Conservation (phyloP, 1,284 basidiomycete species). For the Ustanciosporium gigantosporum region DNA sequence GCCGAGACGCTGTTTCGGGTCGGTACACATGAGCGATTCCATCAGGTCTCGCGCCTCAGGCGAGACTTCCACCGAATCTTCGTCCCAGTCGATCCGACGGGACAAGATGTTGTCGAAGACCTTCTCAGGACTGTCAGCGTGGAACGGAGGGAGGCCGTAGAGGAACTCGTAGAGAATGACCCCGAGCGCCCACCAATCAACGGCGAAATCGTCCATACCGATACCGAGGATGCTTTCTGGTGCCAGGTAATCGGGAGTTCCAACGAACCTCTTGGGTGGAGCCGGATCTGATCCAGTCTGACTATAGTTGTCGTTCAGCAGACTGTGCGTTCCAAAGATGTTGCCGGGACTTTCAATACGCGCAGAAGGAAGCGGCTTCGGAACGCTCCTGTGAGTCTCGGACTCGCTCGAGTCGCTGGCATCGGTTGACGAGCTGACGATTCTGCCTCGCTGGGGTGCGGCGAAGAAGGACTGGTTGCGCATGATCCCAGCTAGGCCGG, state of each 20-base stretch:
- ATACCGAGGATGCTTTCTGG: conserved; percentile 95
- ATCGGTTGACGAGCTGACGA: conserved; percentile 49
- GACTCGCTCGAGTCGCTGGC: conserved; percentile 49
- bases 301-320: conserved; percentile 34
- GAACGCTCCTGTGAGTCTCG: conserved; percentile 25
- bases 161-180: conserved; percentile 98
- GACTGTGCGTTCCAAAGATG: conserved; percentile 37
- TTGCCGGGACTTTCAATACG: conserved; percentile 48
- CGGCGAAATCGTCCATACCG: conserved; percentile 89
- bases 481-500: conserved; percentile 35
- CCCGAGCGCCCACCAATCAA: conserved; percentile 99
- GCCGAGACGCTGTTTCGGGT: conserved; percentile 80
- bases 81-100: conserved; percentile 93
- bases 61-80: conserved; percentile 85
- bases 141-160: conserved; percentile 95
- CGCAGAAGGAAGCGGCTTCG: conserved; percentile 36
- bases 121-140: conserved; percentile 92
- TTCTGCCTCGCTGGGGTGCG: conserved; percentile 33
- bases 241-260: conserved; percentile 94
- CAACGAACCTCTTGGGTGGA: conserved; percentile 69
- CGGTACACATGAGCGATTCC: conserved; percentile 79
- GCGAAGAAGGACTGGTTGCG: conserved; percentile 45
- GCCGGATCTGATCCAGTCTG: conserved; percentile 61
- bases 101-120: conserved; percentile 99
- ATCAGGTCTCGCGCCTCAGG: conserved; percentile 89